phyloP scores from a whole-genome alignment of 2,329 filamentous ascomycete genomes.

The Aspergillus cejpii region DNA sequence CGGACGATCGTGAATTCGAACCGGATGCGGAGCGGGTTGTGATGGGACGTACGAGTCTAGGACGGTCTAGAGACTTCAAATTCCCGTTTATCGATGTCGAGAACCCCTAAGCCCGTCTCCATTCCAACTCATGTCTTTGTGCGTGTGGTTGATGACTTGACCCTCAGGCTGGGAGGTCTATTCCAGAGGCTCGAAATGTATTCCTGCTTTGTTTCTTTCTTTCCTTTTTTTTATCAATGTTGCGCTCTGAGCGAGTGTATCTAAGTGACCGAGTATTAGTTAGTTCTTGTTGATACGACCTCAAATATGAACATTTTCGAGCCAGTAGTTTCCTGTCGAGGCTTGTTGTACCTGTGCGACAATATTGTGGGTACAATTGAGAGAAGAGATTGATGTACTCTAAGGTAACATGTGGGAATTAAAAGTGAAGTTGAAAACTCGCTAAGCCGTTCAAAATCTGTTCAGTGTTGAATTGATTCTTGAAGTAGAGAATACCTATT shows the following conservation, averaged over 20 bases:
- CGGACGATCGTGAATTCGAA: slow-evolving; percentile 17
- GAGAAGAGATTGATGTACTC: too few species aligned
- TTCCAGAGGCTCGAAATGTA: not conserved
- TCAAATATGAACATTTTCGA: not conserved
- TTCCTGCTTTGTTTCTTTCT: not conserved
- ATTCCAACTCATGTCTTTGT: too few species aligned
- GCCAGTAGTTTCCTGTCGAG: too few species aligned
- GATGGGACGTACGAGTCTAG: slow-evolving; percentile 5
- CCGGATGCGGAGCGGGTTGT: slow-evolving; percentile 13
- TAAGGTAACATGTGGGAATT: too few species aligned
- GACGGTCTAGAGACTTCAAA: slow-evolving; percentile 1
- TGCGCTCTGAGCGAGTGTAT: not conserved
- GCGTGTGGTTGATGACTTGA: too few species aligned
- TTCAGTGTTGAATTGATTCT: too few species aligned
- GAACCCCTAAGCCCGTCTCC: too few species aligned
- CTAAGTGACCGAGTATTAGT: not conserved
- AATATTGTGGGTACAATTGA: too few species aligned
- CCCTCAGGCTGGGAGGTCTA: too few species aligned
- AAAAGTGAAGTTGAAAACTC: too few species aligned
- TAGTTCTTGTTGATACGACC: not conserved
- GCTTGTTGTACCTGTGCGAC: too few species aligned
- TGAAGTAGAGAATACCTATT: too few species aligned
- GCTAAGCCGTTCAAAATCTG: not conserved
- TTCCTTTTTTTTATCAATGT: not conserved
- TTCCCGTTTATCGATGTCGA: not conserved